phyloP scores from a whole-genome alignment of 2,329 filamentous ascomycete genomes.

The Sclerotinia minor region DNA sequence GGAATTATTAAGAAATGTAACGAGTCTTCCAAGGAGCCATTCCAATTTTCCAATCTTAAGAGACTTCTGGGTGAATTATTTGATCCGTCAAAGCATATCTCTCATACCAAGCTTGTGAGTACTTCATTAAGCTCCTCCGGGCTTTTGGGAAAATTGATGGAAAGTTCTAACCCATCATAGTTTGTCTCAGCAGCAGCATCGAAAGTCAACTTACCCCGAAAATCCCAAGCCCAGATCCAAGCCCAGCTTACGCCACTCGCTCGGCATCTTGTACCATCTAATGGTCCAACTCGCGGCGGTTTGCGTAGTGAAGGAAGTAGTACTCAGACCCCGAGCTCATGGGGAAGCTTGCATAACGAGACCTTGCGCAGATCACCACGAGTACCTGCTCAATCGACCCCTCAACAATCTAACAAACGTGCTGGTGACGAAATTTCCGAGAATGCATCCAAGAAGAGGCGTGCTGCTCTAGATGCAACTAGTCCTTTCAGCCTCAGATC shows the following conservation, averaged over 20 bases:
- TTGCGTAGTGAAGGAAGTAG: slow-evolving; percentile 16
- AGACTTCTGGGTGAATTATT: slow-evolving; percentile 15
- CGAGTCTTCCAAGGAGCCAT: slow-evolving; percentile 7
- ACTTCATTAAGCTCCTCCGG: neutral
- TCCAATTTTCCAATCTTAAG: slow-evolving; percentile 6
- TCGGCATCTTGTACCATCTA: neutral
- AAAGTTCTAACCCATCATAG: neutral
- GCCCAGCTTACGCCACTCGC: slow-evolving; percentile 11
- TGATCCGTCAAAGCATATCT: slow-evolving; percentile 18
- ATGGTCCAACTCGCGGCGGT: neutral
- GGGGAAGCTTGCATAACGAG: slow-evolving; percentile 10
- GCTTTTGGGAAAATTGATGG: neutral
- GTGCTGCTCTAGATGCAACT: slow-evolving; percentile 1
- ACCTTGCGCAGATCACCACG: slow-evolving; percentile 12
- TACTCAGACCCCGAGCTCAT: slow-evolving; percentile 20
- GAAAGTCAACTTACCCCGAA: neutral
- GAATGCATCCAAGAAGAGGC: slow-evolving; percentile 1
- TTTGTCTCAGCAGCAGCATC: neutral
- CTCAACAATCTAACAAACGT: slow-evolving; percentile 21
- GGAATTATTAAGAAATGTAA: slow-evolving; percentile 24
- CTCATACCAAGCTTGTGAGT: slow-evolving; percentile 15
- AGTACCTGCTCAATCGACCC: neutral
- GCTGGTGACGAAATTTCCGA: neutral
- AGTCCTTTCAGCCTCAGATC: slow-evolving; percentile 23
- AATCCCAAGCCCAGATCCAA: neutral